Evolutionary conservation across 345 rosid genomes (phyloP).

Genomic region (sweet orange (Citrus sinensis)): DVS_A1.0 CM039161.1:2578001-2578500

Average conservation of each 20-base stretch:
- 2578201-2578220: not conserved
- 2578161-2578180: not conserved
- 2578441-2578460: not conserved
- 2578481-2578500: not conserved
- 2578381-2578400: not conserved
- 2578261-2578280: conserved; percentile 15
- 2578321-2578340: not conserved
- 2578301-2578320: not conserved
- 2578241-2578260: not conserved
- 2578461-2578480: not conserved
- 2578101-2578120: not conserved
- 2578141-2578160: not conserved
- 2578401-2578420: not conserved
- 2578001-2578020: conserved; percentile 4
- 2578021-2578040: not conserved
- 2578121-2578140: not conserved
- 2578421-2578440: not conserved
- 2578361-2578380: not conserved
- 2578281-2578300: not conserved
- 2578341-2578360: not conserved
- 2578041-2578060: not conserved
- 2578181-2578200: not conserved
- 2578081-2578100: not conserved
- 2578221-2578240: not conserved
- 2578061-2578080: no score